A percentile compares a stretch with the other conserved stretches of the same genome.
Evolutionary conservation across 2,329 filamentous ascomycete genomes (phyloP).

Genomic region (Penicillium crustosum): DNA sequence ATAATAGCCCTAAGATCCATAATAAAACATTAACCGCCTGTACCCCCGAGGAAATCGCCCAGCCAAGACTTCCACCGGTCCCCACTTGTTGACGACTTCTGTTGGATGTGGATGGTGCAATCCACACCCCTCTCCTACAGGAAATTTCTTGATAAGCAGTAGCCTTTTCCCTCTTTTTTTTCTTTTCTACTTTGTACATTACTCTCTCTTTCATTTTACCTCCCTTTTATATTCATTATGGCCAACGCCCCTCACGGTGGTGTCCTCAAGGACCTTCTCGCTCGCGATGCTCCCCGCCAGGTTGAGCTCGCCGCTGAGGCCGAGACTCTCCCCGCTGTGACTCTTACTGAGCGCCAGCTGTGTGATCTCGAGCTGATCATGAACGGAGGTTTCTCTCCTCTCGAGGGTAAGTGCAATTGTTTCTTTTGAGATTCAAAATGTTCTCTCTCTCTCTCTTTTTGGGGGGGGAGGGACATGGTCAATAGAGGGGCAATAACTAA

Average conservation of each 20-base stretch:
- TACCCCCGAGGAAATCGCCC: background rate
- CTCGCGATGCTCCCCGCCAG: constrained; percentile 83
- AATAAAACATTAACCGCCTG: background rate
- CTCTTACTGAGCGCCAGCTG: constrained; percentile 88
- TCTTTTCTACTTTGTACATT: background rate
- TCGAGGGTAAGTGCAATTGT: constrained; percentile 70
- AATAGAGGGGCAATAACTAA: constrained; percentile 20
- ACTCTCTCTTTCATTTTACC: constrained; percentile 3
- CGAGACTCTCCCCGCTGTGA: constrained; percentile 78
- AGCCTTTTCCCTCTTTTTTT: constrained; percentile 3
- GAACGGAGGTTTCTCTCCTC: constrained; percentile 94
- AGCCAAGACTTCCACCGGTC: constrained; percentile 17
- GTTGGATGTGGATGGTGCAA: constrained; percentile 7
- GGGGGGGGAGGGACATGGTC: constrained; percentile 6
- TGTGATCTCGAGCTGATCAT: constrained; percentile 97
- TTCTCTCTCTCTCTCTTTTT: background rate
- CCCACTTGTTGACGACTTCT: constrained; percentile 26
- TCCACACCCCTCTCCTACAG: constrained; percentile 8
- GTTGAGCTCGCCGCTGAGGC: constrained; percentile 78
- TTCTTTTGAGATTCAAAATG: no score
- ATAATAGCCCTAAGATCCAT: background rate
- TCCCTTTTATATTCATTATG: constrained; percentile 35
- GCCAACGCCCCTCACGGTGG: constrained; percentile 74
- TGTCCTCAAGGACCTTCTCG: constrained; percentile 95
- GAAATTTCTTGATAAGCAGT: constrained; percentile 12